These are phyloP conservation scores for Russula sp. DNA, from an alignment of 768 basidiomycete genomes.

Conservation along the genomic window DNA sequence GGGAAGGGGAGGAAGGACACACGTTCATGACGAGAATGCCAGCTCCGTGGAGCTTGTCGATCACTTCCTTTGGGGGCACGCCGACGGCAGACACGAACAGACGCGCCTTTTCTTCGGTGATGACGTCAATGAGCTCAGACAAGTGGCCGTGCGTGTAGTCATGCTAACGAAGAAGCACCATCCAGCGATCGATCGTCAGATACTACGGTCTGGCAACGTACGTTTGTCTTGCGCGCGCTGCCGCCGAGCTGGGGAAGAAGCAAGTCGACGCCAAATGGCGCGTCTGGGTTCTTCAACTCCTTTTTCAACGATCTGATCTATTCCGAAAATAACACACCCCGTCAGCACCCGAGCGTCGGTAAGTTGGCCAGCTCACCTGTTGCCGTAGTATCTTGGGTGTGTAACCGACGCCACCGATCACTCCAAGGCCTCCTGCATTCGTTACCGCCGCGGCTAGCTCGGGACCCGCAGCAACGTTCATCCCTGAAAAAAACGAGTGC, in stretches of 20 bases:
- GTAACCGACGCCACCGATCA: conserved; percentile 86
- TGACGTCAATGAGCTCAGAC: conserved; percentile 77
- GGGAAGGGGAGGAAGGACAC: conserved; percentile 23
- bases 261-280: conserved; percentile 88
- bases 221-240: conserved; percentile 86
- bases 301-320: conserved; percentile 72
- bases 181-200: too few relatives aligned
- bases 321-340: background rate
- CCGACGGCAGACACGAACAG: conserved; percentile 92
- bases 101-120: conserved; percentile 83
- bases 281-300: conserved; percentile 63
- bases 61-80: conserved; percentile 73
- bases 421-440: conserved; percentile 89
- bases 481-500: conserved; percentile 35
- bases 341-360: too few relatives aligned
- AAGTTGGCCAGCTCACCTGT: conserved; percentile 46
- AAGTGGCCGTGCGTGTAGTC: conserved; percentile 90
- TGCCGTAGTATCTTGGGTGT: conserved; percentile 74
- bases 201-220: conserved; percentile 27
- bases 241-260: conserved; percentile 85
- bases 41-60: conserved; percentile 77
- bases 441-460: conserved; percentile 92
- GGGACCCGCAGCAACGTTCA: conserved; percentile 65
- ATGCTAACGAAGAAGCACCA: conserved; percentile 40
- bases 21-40: conserved; percentile 87